phyloP scores from a whole-genome alignment of 2,329 filamentous ascomycete species.

The Monosporascus sp. region DNA sequence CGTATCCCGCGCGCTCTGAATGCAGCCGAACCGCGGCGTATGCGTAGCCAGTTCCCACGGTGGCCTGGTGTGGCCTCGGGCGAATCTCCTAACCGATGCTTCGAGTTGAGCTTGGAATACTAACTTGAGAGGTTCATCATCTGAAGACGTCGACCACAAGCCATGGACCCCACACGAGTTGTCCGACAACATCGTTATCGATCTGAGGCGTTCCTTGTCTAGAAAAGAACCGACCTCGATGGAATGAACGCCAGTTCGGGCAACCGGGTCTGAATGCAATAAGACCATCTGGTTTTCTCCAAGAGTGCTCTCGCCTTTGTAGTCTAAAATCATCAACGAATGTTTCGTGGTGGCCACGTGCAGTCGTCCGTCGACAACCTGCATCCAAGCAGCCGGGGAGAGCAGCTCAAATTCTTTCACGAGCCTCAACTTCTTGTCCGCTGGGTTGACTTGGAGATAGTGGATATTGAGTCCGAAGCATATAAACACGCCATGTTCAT shows the following conservation, averaged over 20 bases:
- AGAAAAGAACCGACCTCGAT: slow-evolving; percentile 35
- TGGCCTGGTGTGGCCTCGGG: slow-evolving; percentile 47
- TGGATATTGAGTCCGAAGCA: slow-evolving; percentile 49
- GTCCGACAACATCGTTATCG: slow-evolving; percentile 45
- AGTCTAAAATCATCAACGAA: slow-evolving; percentile 52
- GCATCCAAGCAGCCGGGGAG: slow-evolving; percentile 47
- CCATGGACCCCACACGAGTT: slow-evolving; percentile 42
- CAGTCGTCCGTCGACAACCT: slow-evolving; percentile 41
- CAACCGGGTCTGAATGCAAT: slow-evolving; percentile 41
- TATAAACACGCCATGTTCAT: slow-evolving; percentile 52
- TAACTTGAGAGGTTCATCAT: slow-evolving; percentile 36
- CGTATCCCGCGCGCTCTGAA: slow-evolving; percentile 38
- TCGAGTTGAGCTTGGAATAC: slow-evolving; percentile 54
- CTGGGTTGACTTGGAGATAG: slow-evolving; percentile 49
- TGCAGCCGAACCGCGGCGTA: slow-evolving; percentile 34
- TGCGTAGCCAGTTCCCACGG: slow-evolving; percentile 38
- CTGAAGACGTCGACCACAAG: slow-evolving; percentile 43
- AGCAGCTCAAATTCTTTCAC: slow-evolving; percentile 43
- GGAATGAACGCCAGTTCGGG: slow-evolving; percentile 40
- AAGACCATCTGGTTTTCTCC: slow-evolving; percentile 31
- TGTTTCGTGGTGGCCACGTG: slow-evolving; percentile 48
- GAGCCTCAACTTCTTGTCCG: slow-evolving; percentile 45
- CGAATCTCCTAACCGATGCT: slow-evolving; percentile 52
- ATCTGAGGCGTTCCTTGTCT: slow-evolving; percentile 22
- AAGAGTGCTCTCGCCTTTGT: slow-evolving; percentile 33